phyloP scores from a whole-genome alignment of 495 filamentous ascomycete genomes.

The Penicillium parvum region DNA sequence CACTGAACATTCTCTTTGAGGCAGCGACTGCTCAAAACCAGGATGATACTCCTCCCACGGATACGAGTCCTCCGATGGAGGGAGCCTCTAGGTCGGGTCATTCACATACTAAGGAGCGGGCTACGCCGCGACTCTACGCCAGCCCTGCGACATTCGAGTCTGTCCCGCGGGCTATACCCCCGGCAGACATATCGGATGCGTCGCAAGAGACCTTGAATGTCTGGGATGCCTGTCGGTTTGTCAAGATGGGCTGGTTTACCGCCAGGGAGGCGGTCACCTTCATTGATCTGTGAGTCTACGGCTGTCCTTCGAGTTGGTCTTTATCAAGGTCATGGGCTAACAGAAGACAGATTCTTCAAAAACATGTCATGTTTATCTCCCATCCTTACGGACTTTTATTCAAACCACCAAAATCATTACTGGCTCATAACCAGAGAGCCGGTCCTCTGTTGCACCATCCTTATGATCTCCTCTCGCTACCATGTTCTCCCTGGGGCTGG shows the following conservation, averaged over 20 bases:
- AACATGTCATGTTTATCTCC: conserved; percentile 51
- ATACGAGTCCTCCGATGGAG: conserved; percentile 11
- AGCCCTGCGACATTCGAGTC: conserved; percentile 20
- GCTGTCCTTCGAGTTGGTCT: background rate
- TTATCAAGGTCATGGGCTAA: background rate
- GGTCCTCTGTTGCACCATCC: conserved; percentile 46
- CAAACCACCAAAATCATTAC: conserved; percentile 41
- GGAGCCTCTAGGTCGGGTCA: conserved; percentile 9
- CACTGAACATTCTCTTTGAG: conserved; percentile 51
- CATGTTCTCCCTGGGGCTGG: conserved; percentile 49
- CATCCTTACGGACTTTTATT: conserved; percentile 49
- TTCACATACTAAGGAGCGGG: conserved; percentile 6
- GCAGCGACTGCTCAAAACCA: conserved; percentile 41
- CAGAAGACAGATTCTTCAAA: conserved; percentile 50
- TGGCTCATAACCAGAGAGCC: conserved; percentile 45
- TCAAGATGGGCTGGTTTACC: conserved; percentile 52
- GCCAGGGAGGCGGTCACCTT: conserved; percentile 48
- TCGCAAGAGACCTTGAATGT: conserved; percentile 35
- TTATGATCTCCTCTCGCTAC: conserved; percentile 53
- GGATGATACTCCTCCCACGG: conserved; percentile 18
- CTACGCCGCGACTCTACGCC: conserved; percentile 14
- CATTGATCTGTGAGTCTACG: conserved; percentile 47
- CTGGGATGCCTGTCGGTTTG: conserved; percentile 49
- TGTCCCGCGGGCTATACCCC: conserved; percentile 17
- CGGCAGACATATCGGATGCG: conserved; percentile 29